Percentiles rank a stretch among this genome's conserved stretches.
Conservation (phyloP, 1,139 yeast species). For the Scheffersomyces insectosa region DNA sequence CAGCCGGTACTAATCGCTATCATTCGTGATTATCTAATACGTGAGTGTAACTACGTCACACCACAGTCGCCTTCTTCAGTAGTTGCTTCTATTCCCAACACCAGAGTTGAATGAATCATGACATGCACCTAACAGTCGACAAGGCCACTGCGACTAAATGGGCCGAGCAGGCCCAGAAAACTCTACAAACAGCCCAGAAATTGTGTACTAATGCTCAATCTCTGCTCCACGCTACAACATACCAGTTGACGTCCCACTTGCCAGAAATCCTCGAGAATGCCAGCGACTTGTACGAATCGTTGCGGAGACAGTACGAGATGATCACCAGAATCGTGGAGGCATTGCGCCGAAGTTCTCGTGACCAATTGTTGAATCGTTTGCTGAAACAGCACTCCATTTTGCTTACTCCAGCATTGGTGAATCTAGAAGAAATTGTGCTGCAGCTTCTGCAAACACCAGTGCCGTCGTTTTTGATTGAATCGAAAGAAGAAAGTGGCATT, state of each 20-base stretch:
- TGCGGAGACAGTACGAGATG: constrained; percentile 18
- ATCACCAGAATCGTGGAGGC: constrained; percentile 15
- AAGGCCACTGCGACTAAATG: constrained; percentile 18
- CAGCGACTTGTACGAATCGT: constrained; percentile 16
- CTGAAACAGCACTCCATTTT: constrained; percentile 6
- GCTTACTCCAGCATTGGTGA: constrained; percentile 21
- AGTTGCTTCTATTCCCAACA: too few relatives aligned
- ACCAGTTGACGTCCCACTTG: constrained; percentile 21
- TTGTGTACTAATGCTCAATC: constrained; percentile 35
- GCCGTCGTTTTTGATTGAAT: constrained; percentile 26
- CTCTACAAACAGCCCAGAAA: constrained; percentile 32
- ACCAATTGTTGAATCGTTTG: background rate
- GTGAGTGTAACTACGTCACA: too few relatives aligned
- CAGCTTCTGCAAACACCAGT: constrained; percentile 28
- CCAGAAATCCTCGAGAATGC: constrained; percentile 26
- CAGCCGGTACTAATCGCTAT: too few relatives aligned
- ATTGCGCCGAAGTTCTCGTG: background rate
- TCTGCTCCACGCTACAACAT: constrained; percentile 25
- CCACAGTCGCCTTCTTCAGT: too few relatives aligned
- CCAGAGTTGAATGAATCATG: background rate
- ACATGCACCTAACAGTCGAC: constrained; percentile 1
- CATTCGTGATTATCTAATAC: too few relatives aligned
- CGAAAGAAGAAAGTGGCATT: background rate
- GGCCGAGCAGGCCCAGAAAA: constrained; percentile 31
- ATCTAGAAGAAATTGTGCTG: constrained; percentile 26